Evolutionary conservation across 1,284 basidiomycete genomes (phyloP).

Genomic region (Melampsora larici-populina): DNA sequence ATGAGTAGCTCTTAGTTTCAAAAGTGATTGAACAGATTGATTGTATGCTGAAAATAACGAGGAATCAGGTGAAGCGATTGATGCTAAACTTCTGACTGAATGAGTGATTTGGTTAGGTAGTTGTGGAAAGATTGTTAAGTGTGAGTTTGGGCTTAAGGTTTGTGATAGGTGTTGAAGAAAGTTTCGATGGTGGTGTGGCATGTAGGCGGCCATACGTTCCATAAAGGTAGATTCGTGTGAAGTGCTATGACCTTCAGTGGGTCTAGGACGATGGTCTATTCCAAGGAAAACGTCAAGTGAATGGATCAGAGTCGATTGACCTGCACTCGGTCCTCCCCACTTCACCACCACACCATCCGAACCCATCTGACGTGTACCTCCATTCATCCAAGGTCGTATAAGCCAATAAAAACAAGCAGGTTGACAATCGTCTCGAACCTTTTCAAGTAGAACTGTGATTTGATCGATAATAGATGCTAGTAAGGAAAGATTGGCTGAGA

Average conservation of each 20-base stretch:
- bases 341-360: constrained; percentile 53
- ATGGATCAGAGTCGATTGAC: constrained; percentile 83
- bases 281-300: constrained; percentile 85
- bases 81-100: constrained; percentile 13
- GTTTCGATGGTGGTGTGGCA: constrained; percentile 85
- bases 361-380: constrained; percentile 65
- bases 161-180: constrained; percentile 74
- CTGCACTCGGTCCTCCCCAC: constrained; percentile 82
- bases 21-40: background rate
- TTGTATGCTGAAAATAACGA: background rate
- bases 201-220: constrained; percentile 77
- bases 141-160: background rate
- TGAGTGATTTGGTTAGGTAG: constrained; percentile 17
- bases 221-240: constrained; percentile 61
- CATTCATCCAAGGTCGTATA: constrained; percentile 89
- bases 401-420: constrained; percentile 77
- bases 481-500: constrained; percentile 67
- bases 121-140: constrained; percentile 16
- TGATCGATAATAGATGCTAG: constrained; percentile 68
- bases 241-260: constrained; percentile 44
- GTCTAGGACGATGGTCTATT: constrained; percentile 63
- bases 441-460: constrained; percentile 64
- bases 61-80: too few relatives aligned
- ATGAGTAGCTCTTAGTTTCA: background rate
- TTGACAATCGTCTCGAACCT: constrained; percentile 70